Evolutionary conservation across 345 rosid genomes (phyloP), one percentile per base, ranked within the genome.

Genomic region (Triadica sebifera): DNA sequence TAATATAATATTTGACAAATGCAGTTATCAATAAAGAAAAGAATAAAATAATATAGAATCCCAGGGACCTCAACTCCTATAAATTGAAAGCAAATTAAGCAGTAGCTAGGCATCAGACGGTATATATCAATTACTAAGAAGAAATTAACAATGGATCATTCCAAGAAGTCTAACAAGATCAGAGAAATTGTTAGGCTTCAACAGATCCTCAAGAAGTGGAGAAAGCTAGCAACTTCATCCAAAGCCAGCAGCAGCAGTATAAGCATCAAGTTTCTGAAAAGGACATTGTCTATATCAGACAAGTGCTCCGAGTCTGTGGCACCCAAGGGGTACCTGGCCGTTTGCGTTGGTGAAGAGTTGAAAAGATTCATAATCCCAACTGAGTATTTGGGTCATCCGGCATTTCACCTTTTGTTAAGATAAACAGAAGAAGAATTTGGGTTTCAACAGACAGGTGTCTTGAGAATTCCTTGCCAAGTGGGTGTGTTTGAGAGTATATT

Each of bases 171-270:
- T 63, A 91, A 92, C 93, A 94, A 90, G 81, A 94, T 94, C 82
- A 92, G 91, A 60, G 96, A 94, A 16, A 88, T 94, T 45, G 98
- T 94, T 50, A 89, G 94, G 81, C 97, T 92, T 80, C 98, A 86
- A 63, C 96, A 85, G 77, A 86, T 94, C 76, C 94, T 94, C 19
- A 94, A 82, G 91, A 94, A 94, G 77, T 94, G 98, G 98, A 85
- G 91, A 79, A 94, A 89, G 84, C 78, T 85, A 7, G 98, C 98
- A 41, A 87, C 79, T 77, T 70, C 89, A 55, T 81, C 97, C 43
- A 83, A 79, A 69, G 16, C 59, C 73, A 75, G 82, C 75, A 85
- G 91, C 80, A 85, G 91, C 83, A 64, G 76, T 52, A 79, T 59
- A 34, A 58, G 79, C 67, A 72, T 76, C n/a, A n/a, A 90, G 82